Evolutionary conservation across 495 filamentous ascomycete species (phyloP).

Genomic region (Penicillium arizonense): DNA sequence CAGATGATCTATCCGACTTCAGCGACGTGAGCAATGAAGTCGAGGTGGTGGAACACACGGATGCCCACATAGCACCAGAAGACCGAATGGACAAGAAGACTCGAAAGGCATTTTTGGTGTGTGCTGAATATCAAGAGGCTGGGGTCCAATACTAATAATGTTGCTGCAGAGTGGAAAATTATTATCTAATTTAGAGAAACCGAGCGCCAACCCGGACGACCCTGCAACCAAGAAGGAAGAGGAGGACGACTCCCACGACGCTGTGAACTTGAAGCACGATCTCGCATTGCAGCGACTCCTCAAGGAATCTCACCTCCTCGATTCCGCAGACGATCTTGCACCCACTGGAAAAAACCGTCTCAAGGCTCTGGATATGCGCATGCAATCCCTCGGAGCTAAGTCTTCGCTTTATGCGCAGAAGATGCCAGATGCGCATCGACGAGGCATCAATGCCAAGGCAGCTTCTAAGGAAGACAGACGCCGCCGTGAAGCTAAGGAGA

Average conservation of each 20-base stretch:
- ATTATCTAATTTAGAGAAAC: constrained; percentile 42
- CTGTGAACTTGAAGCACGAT: constrained; percentile 80
- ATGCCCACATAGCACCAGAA: constrained; percentile 26
- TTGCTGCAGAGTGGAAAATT: constrained; percentile 42
- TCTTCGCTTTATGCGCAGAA: constrained; percentile 67
- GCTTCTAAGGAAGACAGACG: constrained; percentile 64
- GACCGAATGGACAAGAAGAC: constrained; percentile 60
- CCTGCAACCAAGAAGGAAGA: constrained; percentile 42
- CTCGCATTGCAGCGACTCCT: constrained; percentile 86
- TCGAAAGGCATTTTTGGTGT: constrained; percentile 76
- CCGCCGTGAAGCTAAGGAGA: constrained; percentile 77
- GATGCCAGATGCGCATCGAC: constrained; percentile 80
- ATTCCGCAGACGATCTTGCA: constrained; percentile 58
- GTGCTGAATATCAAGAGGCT: constrained; percentile 1
- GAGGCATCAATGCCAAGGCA: constrained; percentile 70
- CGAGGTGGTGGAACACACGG: constrained; percentile 68
- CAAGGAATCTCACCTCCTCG: constrained; percentile 88
- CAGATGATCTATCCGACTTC: constrained; percentile 62
- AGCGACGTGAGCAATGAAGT: constrained; percentile 33
- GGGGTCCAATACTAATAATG: constrained; percentile 10
- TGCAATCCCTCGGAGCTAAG: constrained; percentile 78
- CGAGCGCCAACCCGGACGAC: constrained; percentile 25
- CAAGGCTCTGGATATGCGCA: constrained; percentile 77
- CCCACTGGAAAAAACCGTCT: constrained; percentile 63
- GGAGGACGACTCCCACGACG: constrained; percentile 52